These are phyloP conservation scores for Magnaporthales sp. DNA, from an alignment of 2,329 filamentous ascomycete species.

Conservation along the genomic window DNA sequence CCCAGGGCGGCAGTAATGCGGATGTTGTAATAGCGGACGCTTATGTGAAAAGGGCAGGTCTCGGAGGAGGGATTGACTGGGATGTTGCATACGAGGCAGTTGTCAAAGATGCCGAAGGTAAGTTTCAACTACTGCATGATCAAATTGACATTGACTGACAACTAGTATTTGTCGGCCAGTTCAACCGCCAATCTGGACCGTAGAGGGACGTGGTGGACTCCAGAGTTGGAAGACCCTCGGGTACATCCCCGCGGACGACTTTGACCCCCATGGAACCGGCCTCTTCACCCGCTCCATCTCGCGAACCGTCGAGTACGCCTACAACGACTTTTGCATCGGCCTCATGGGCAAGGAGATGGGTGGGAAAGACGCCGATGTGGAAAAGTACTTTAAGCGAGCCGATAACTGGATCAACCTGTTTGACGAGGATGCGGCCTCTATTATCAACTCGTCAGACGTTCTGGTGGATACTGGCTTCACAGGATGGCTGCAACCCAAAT, in stretches of 20 bases:
- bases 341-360: slow-evolving; percentile 45
- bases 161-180: slow-evolving; percentile 18
- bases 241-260: slow-evolving; percentile 60
- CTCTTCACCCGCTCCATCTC: slow-evolving; percentile 59
- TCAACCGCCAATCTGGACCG: slow-evolving; percentile 56
- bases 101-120: slow-evolving; percentile 53
- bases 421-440: slow-evolving; percentile 46
- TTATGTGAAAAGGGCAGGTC: slow-evolving; percentile 39
- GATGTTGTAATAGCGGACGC: slow-evolving; percentile 52
- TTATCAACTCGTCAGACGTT: slow-evolving; percentile 29
- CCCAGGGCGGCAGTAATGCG: slow-evolving; percentile 59
- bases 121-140: neutral
- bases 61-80: slow-evolving; percentile 53
- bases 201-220: slow-evolving; percentile 59
- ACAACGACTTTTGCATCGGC: slow-evolving; percentile 61
- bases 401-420: slow-evolving; percentile 58
- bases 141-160: neutral
- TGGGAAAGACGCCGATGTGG: slow-evolving; percentile 41
- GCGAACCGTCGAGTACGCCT: slow-evolving; percentile 64
- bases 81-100: slow-evolving; percentile 56
- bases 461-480: slow-evolving; percentile 47
- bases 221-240: slow-evolving; percentile 60
- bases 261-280: slow-evolving; percentile 51
- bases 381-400: slow-evolving; percentile 47
- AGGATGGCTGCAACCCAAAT: slow-evolving; percentile 60